Base-by-base conservation (phyloP, 2,329 filamentous ascomycete genomes). In the Fusarium pseudograminearum region DNA sequence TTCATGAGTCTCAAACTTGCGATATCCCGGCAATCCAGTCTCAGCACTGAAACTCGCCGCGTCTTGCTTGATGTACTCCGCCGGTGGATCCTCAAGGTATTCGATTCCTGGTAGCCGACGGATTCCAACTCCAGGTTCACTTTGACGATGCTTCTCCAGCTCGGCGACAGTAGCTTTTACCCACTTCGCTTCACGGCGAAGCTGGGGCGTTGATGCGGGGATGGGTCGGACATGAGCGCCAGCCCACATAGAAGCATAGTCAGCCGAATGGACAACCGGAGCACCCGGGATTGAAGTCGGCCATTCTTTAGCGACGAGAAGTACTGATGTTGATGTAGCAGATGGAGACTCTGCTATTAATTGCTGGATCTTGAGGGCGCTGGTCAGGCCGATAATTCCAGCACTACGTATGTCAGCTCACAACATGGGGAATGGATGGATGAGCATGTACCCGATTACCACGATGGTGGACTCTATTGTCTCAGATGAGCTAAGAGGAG, bases 161-260 rank as follows among this genome's bases (percentile, higher is more conserved):
- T 77, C 74, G 7, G 55, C 62, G 5, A 74, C 69, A 0, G 78
- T 76, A 3, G 60, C 34, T 57, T 70, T 78, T 3, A 80, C 46
- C 78, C 78, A 80, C 1, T 57, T 46, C 2, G 78, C 78, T 57
- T 80, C 78, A 22, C 74, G 74, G 7, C 51, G 67, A 2, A 79
- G 59, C 46, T 80, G 78, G 3, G 77, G 67, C 8, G 77, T 78
- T 9, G 73, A 73, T 3, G 73, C 77, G 3, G 83, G 83, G 34
- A 87, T 83, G 71, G 82, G 85, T 41, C 85, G 81, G 67, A 87
- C 85, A 72, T 88, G 85, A 4, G 86, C 86, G 14, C 86, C 86
- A 36, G 82, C 86, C 86, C 85, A 88, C 53, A 86, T 85, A 31
- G 86, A 88, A 16, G 86, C 84, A 73, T 83, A 88, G 78, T 88